Evolutionary conservation across 768 basidiomycete genomes (phyloP).

Genomic region (Coprinopsis marcescibilis): DNA sequence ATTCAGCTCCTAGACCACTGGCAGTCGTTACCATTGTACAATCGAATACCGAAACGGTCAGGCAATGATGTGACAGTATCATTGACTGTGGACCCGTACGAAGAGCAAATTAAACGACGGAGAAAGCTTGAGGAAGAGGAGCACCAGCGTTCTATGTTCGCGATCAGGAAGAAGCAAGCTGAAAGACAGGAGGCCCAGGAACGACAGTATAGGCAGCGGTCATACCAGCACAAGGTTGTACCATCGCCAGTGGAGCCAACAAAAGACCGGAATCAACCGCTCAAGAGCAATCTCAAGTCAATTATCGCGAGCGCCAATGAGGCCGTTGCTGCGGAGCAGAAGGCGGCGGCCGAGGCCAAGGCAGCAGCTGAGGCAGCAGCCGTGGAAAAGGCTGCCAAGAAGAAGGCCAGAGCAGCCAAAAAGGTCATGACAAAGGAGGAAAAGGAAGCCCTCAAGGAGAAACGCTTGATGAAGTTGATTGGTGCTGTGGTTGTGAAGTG

Average conservation of each 20-base stretch:
- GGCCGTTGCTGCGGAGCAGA: slow-evolving; percentile 24
- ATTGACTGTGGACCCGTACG: not conserved
- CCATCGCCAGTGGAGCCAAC: not conserved
- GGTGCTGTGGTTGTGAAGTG: slow-evolving; percentile 86
- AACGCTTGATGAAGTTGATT: slow-evolving; percentile 74
- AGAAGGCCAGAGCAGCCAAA: slow-evolving; percentile 37
- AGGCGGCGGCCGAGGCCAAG: slow-evolving; percentile 20
- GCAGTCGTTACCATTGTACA: slow-evolving; percentile 70
- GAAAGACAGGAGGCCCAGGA: not conserved
- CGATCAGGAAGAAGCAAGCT: not conserved
- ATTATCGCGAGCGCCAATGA: slow-evolving; percentile 31
- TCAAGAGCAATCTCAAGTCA: slow-evolving; percentile 20
- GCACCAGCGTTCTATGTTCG: not conserved
- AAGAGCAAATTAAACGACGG: slow-evolving; percentile 2
- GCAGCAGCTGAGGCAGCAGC: slow-evolving; percentile 23
- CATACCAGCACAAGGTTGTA: not conserved
- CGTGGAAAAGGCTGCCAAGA: slow-evolving; percentile 25
- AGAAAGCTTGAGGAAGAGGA: not conserved
- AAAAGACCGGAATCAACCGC: not conserved
- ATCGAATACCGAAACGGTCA: slow-evolving; percentile 79
- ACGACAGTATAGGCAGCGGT: not conserved
- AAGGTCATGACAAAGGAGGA: slow-evolving; percentile 41
- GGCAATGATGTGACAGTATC: not conserved
- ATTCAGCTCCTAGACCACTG: slow-evolving; percentile 73
- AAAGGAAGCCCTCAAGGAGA: slow-evolving; percentile 71